These are phyloP conservation scores for Podochytrium sp. DNA, from an alignment of 192 early-diverging fungal species.

Conservation along the genomic window DNA sequence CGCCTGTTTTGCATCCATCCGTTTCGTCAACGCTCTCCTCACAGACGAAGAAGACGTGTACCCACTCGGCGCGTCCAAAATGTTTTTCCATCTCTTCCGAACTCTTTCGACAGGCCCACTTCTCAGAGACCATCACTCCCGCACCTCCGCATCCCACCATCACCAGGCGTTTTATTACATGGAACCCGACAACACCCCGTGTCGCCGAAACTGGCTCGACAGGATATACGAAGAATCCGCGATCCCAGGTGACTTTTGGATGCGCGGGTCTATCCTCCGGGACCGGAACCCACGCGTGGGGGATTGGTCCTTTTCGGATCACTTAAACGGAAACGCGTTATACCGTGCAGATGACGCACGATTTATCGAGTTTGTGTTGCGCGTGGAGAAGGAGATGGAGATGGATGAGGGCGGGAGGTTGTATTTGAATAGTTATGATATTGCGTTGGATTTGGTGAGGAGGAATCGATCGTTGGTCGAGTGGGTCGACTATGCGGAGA, in stretches of 20 bases:
- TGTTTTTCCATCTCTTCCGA: slow-evolving; percentile 40
- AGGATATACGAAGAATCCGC: slow-evolving; percentile 34
- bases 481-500: slow-evolving; percentile 33
- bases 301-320: slow-evolving; percentile 34
- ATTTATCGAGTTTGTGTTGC: slow-evolving; percentile 24
- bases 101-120: background rate
- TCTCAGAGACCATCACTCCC: background rate
- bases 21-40: slow-evolving; percentile 37
- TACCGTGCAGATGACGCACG: slow-evolving; percentile 32
- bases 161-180: slow-evolving; percentile 41
- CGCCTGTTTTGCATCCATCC: slow-evolving; percentile 31
- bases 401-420: background rate
- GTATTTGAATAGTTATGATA: slow-evolving; percentile 37
- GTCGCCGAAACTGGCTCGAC: slow-evolving; percentile 37
- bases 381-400: slow-evolving; percentile 17
- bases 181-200: slow-evolving; percentile 42
- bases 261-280: slow-evolving; percentile 41
- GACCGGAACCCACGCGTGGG: slow-evolving; percentile 7
- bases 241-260: slow-evolving; percentile 40
- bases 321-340: slow-evolving; percentile 44
- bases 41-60: slow-evolving; percentile 32
- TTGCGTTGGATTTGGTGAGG: slow-evolving; percentile 35
- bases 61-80: slow-evolving; percentile 27
- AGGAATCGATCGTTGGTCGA: slow-evolving; percentile 30
- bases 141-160: background rate